Conservation (phyloP, 2,329 filamentous ascomycete genomes). For the Westerdykella aurantiaca region DNA sequence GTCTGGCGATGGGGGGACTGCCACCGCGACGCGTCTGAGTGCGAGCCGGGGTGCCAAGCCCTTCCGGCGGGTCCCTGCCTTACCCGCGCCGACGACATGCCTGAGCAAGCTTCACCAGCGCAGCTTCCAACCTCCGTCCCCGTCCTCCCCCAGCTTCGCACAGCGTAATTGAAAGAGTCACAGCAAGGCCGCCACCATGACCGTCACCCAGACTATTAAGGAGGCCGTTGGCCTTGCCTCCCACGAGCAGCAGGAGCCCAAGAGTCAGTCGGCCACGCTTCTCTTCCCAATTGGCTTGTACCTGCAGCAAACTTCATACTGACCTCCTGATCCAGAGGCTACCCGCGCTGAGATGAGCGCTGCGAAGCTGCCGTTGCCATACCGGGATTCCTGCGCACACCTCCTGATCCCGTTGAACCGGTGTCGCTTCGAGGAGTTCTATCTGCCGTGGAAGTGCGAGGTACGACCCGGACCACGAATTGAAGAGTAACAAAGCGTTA, state of each 20-base stretch:
- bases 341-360: slow-evolving; percentile 91
- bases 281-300: slow-evolving; percentile 13
- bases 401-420: slow-evolving; percentile 93
- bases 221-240: slow-evolving; percentile 43
- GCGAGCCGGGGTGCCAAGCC: slow-evolving; percentile 17
- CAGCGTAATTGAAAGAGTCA: slow-evolving; percentile 19
- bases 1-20: not conserved
- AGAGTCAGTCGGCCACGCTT: slow-evolving; percentile 24
- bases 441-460: slow-evolving; percentile 96
- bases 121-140: slow-evolving; percentile 10
- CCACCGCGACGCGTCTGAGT: slow-evolving; percentile 6
- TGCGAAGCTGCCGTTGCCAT: slow-evolving; percentile 78
- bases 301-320: slow-evolving; percentile 21
- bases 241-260: slow-evolving; percentile 21
- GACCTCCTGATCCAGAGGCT: slow-evolving; percentile 52
- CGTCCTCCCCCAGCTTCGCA: slow-evolving; percentile 5
- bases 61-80: slow-evolving; percentile 3
- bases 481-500: slow-evolving; percentile 7
- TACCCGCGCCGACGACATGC: slow-evolving; percentile 3
- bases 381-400: slow-evolving; percentile 93
- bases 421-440: slow-evolving; percentile 87
- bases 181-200: slow-evolving; percentile 29
- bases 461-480: slow-evolving; percentile 49
- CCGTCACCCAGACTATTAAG: slow-evolving; percentile 43
- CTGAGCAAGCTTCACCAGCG: slow-evolving; percentile 8